Evolutionary conservation across 768 basidiomycete species (phyloP).

Genomic region (Boletus rubropictus): DNA sequence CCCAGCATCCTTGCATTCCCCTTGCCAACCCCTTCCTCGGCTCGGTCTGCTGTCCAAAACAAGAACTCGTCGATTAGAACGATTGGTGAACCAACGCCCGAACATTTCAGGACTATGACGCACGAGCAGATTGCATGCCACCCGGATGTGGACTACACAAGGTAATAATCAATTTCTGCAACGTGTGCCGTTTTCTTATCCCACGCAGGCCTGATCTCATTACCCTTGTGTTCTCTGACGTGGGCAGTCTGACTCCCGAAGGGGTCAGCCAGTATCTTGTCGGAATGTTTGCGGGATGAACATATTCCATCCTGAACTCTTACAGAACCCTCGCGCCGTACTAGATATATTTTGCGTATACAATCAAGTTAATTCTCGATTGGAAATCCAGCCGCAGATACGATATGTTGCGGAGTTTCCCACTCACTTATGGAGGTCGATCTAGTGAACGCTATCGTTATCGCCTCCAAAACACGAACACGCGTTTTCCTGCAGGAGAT

Average conservation of each 20-base stretch:
- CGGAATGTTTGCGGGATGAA: conserved; percentile 82
- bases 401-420: conserved; percentile 17
- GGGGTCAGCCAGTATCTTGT: conserved; percentile 94
- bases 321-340: background rate
- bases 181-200: conserved; percentile 21
- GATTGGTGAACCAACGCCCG: conserved; percentile 1
- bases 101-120: conserved; percentile 46
- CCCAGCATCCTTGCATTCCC: conserved; percentile 70
- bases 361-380: conserved; percentile 33
- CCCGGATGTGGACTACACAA: conserved; percentile 92
- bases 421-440: conserved; percentile 12
- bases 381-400: conserved; percentile 16
- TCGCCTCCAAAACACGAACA: conserved; percentile 14
- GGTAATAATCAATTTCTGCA: conserved; percentile 39
- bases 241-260: conserved; percentile 88
- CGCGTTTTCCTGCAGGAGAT: conserved; percentile 17
- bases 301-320: conserved; percentile 9
- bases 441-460: conserved; percentile 9
- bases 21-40: conserved; percentile 23
- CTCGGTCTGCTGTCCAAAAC: conserved; percentile 1
- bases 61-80: conserved; percentile 4
- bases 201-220: conserved; percentile 78
- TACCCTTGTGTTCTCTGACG: conserved; percentile 88
- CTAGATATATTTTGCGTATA: conserved; percentile 9
- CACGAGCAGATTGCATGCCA: conserved; percentile 76